Percentiles rank a stretch among this genome's conserved stretches.
Conservation (phyloP, 345 rosid genomes). For the Moricandia moricandioides region DNA sequence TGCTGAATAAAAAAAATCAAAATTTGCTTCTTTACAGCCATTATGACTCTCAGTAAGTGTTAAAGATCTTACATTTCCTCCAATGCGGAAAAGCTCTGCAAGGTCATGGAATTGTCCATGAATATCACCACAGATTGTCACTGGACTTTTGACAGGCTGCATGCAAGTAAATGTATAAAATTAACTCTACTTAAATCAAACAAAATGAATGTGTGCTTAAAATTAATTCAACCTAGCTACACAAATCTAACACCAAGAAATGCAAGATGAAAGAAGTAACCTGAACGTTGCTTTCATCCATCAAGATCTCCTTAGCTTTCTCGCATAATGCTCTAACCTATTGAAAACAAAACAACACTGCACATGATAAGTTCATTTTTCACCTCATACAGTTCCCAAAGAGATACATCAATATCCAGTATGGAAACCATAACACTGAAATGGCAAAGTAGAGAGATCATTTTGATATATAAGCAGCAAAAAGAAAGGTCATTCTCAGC, state of each 20-base stretch:
- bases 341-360: slow-evolving; percentile 6
- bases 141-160: slow-evolving; percentile 98
- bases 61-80: slow-evolving; percentile 71
- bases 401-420: background rate
- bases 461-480: too few relatives aligned
- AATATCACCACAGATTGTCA: slow-evolving; percentile 97
- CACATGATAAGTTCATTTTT: slow-evolving; percentile 12
- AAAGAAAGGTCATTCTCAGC: background rate
- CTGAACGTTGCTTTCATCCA: slow-evolving; percentile 99
- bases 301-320: slow-evolving; percentile 93
- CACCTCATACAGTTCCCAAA: background rate
- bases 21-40: background rate
- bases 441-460: background rate
- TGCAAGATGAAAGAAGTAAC: slow-evolving; percentile 40
- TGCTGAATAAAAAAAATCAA: background rate
- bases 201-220: background rate
- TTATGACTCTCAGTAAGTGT: background rate
- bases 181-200: slow-evolving; percentile 14
- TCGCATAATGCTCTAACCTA: slow-evolving; percentile 90
- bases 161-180: background rate
- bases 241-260: slow-evolving; percentile 13
- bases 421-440: background rate
- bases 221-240: background rate
- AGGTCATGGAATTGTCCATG: slow-evolving; percentile 99
- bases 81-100: slow-evolving; percentile 97